Conservation (phyloP, 495 filamentous ascomycete species). For the Rostrohypoxylon terebratum region DNA sequence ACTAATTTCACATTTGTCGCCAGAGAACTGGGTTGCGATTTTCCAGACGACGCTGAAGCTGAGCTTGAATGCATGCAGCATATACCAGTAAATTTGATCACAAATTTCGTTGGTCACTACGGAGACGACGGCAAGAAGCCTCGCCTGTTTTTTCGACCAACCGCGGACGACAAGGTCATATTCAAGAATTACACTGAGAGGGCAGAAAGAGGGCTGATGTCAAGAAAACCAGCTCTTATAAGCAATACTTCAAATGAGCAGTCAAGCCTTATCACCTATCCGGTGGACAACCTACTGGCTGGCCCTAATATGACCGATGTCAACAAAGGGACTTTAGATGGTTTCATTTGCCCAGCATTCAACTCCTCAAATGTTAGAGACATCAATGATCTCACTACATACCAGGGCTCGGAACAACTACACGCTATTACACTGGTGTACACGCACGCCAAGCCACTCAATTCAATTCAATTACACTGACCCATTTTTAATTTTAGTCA, state of each 20-base stretch:
- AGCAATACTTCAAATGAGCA: constrained; percentile 59
- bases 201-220: constrained; percentile 39
- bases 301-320: constrained; percentile 52
- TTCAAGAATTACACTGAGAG: constrained; percentile 60
- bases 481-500: too few relatives aligned
- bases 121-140: constrained; percentile 51
- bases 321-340: constrained; percentile 46
- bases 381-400: constrained; percentile 54
- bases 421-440: too few relatives aligned
- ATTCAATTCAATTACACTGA: too few relatives aligned
- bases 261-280: constrained; percentile 52
- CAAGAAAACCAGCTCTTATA: constrained; percentile 55
- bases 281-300: constrained; percentile 44
- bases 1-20: constrained; percentile 61
- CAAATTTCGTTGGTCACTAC: constrained; percentile 57
- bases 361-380: constrained; percentile 48
- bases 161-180: constrained; percentile 55
- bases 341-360: constrained; percentile 53
- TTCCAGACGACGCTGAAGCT: constrained; percentile 49
- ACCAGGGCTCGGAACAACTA: too few relatives aligned
- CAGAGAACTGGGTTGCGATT: constrained; percentile 53
- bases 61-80: constrained; percentile 59
- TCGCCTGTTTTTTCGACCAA: constrained; percentile 55
- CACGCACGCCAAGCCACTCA: too few relatives aligned
- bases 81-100: constrained; percentile 52